phyloP scores from a whole-genome alignment of 2,329 filamentous ascomycete species.

The Penicillium freii region DNA sequence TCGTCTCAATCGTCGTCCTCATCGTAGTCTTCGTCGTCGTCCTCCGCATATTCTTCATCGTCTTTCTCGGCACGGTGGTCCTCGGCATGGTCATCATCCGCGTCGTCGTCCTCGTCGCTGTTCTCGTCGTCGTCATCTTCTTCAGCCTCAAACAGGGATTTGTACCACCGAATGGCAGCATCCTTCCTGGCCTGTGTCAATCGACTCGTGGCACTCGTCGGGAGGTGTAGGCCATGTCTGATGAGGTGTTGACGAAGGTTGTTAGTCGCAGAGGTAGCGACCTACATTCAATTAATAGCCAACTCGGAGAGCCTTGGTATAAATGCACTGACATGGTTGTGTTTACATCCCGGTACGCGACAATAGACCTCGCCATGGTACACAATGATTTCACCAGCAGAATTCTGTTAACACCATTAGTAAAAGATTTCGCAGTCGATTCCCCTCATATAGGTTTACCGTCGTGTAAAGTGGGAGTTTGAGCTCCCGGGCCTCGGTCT shows the following conservation, averaged over 20 bases:
- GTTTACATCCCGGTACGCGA: background rate
- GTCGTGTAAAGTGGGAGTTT: background rate
- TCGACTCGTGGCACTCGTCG: background rate
- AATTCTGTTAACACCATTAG: background rate
- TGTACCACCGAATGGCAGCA: background rate
- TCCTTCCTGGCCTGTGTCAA: background rate
- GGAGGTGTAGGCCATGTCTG: background rate
- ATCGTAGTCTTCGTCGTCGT: background rate
- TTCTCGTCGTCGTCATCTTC: background rate
- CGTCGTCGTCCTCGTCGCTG: background rate
- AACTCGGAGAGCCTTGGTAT: background rate
- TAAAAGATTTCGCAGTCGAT: background rate
- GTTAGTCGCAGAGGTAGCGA: background rate
- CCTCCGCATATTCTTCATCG: background rate
- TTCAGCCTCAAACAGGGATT: background rate
- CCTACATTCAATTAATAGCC: background rate
- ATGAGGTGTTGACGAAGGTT: background rate
- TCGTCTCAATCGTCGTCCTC: background rate
- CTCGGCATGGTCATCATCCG: background rate
- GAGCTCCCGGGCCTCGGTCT: background rate
- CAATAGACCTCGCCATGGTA: background rate
- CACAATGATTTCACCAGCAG: background rate
- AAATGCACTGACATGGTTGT: background rate
- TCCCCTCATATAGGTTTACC: background rate
- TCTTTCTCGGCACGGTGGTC: accelerated